phyloP scores from a whole-genome alignment of 192 early-diverging fungal genomes.

The Irineochytrium annulatum region DNA sequence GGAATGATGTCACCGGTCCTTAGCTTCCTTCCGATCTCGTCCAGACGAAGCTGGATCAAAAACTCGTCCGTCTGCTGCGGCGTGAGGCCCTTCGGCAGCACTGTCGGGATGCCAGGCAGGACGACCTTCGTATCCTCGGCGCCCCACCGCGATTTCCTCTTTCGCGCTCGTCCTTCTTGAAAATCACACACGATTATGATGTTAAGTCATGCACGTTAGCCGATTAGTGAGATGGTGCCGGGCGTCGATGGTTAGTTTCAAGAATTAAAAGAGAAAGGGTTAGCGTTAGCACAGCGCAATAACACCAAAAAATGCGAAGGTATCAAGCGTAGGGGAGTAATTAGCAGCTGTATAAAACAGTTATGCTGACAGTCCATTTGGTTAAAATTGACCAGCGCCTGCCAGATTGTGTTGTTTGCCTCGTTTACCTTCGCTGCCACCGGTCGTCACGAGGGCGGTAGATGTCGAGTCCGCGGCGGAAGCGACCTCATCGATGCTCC shows the following conservation, averaged over 20 bases:
- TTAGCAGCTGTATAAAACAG: not conserved
- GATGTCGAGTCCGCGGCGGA: no score
- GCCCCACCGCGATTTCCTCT: conserved; percentile 89
- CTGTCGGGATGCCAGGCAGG: conserved; percentile 73
- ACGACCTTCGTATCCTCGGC: conserved; percentile 65
- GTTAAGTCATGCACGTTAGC: not conserved
- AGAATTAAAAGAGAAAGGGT: conserved; percentile 4
- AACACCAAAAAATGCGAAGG: not conserved
- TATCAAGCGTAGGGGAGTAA: not conserved
- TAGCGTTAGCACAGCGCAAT: not conserved
- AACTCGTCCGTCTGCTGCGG: conserved; percentile 79
- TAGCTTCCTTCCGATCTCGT: conserved; percentile 83
- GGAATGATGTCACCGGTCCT: conserved; percentile 81
- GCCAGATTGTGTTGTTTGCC: no score
- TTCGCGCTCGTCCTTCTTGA: conserved; percentile 33
- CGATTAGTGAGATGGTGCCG: not conserved
- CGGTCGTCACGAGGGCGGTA: no score
- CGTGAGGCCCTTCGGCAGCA: conserved; percentile 69
- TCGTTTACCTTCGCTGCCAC: no score
- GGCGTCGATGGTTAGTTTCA: conserved; percentile 2
- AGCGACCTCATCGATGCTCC: no score
- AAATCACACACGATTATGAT: not conserved
- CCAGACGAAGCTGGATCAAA: conserved; percentile 78
- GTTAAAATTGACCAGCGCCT: no score
- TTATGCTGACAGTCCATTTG: no score